Conservation (phyloP, 371 early-diverging fungal species). For the Mucor velutinosus region DNA sequence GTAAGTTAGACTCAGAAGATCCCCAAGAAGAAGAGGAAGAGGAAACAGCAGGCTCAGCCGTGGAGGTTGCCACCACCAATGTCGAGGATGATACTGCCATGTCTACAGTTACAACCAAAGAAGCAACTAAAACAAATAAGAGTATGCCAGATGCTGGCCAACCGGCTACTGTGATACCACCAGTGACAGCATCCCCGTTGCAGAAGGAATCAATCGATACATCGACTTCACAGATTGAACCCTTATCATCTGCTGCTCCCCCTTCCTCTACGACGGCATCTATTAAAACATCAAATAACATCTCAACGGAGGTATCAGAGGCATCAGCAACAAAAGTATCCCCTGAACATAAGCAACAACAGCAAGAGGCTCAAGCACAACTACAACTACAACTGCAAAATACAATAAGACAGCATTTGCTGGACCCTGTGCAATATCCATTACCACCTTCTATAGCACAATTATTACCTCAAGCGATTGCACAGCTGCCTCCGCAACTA, state of each 20-base stretch:
- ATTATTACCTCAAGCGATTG: slow-evolving; percentile 47
- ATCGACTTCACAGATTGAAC: background rate
- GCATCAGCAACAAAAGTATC: background rate
- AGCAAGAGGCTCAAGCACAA: slow-evolving; percentile 18
- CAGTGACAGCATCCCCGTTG: background rate
- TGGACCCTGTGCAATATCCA: slow-evolving; percentile 46
- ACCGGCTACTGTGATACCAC: background rate
- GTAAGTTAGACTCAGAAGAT: background rate
- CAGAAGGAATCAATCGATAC: background rate
- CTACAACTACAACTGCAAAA: slow-evolving; percentile 43
- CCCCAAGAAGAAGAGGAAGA: background rate
- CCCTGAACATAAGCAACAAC: background rate
- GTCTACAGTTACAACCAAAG: background rate
- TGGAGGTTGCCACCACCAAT: background rate
- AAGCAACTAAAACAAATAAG: background rate
- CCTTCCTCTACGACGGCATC: background rate
- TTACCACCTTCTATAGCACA: slow-evolving; percentile 49
- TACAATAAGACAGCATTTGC: slow-evolving; percentile 47
- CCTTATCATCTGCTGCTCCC: background rate
- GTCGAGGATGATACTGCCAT: background rate
- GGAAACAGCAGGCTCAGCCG: background rate
- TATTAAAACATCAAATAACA: background rate
- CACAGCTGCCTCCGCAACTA: slow-evolving; percentile 48
- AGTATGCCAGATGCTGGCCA: background rate
- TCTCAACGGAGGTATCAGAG: background rate